Percentiles rank a stretch among this genome's conserved stretches.
Conservation (phyloP, 331 rosid genomes). For the Acacia concinna region DNA sequence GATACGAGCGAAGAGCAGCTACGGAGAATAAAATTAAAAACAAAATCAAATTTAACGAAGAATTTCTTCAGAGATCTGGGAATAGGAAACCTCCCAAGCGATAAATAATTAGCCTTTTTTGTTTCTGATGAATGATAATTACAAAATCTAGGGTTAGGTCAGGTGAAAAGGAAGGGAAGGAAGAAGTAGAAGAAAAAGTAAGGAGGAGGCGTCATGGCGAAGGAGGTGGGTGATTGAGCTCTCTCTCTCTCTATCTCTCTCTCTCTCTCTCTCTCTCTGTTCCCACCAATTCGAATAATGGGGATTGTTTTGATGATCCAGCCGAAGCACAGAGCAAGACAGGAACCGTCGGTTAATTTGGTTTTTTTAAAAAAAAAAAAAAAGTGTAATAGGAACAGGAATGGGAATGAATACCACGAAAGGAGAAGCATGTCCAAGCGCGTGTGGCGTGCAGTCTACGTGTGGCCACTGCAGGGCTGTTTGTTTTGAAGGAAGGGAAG, state of each 20-base stretch:
- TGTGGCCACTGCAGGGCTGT: constrained; percentile 35
- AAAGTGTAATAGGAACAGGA: background rate
- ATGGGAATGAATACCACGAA: background rate
- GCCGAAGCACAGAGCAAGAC: background rate
- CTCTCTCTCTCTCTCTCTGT: constrained; percentile 17
- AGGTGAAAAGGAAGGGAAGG: constrained; percentile 29
- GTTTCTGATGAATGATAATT: background rate
- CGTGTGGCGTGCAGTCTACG: constrained; percentile 40
- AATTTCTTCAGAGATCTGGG: constrained; percentile 33
- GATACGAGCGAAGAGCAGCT: background rate
- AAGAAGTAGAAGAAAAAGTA: constrained; percentile 9
- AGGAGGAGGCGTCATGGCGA: constrained; percentile 17
- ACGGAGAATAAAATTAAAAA: background rate
- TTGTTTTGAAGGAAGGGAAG: too few species aligned
- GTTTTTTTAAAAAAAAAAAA: too few species aligned
- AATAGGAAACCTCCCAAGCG: background rate
- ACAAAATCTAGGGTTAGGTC: constrained; percentile 36
- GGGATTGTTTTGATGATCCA: background rate
- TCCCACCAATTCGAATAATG: constrained; percentile 16
- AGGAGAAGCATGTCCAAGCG: constrained; percentile 36
- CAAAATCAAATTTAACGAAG: background rate
- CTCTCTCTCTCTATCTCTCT: background rate
- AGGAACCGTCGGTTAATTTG: constrained; percentile 35
- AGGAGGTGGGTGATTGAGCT: background rate
- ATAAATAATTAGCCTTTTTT: background rate